Conservation (phyloP, 495 filamentous ascomycete species). For the Delitschia confertaspora region DNA sequence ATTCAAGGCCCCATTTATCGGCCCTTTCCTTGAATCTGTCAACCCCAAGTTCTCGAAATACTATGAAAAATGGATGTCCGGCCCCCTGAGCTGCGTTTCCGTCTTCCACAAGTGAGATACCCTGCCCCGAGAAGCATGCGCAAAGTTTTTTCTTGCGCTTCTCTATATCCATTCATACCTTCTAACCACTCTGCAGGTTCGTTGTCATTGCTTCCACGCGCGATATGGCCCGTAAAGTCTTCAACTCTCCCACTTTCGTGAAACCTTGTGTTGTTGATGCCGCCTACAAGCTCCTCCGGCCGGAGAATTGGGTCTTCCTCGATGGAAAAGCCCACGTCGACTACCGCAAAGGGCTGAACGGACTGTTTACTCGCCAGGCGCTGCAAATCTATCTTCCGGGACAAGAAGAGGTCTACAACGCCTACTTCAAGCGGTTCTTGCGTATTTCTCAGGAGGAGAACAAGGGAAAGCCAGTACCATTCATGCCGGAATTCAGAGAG, state of each 20-base stretch:
- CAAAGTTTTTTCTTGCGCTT: neutral
- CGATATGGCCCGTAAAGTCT: constrained; percentile 92
- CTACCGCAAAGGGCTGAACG: constrained; percentile 93
- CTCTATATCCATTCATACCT: neutral
- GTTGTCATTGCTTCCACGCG: constrained; percentile 94
- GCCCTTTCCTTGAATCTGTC: constrained; percentile 85
- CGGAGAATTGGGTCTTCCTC: constrained; percentile 94
- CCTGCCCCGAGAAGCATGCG: no score
- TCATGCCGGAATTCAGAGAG: constrained; percentile 91
- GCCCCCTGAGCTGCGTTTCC: constrained; percentile 87
- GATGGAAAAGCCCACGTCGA: constrained; percentile 94
- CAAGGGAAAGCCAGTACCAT: constrained; percentile 64
- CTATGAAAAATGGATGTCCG: constrained; percentile 83
- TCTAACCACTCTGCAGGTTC: constrained; percentile 51
- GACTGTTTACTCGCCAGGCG: constrained; percentile 84
- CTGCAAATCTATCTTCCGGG: constrained; percentile 83
- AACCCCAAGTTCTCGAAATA: constrained; percentile 89
- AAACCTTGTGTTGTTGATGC: constrained; percentile 96
- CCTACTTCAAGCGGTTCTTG: constrained; percentile 73
- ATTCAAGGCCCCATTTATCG: constrained; percentile 89
- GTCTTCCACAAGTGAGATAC: constrained; percentile 95
- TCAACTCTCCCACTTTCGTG: constrained; percentile 87
- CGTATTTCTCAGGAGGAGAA: constrained; percentile 58
- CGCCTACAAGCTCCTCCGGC: constrained; percentile 87
- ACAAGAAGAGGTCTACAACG: constrained; percentile 83